These are phyloP conservation scores for Arthrobotrys sphaeroides DNA, from an alignment of 2,329 filamentous ascomycete genomes.

Conservation along the genomic window DNA sequence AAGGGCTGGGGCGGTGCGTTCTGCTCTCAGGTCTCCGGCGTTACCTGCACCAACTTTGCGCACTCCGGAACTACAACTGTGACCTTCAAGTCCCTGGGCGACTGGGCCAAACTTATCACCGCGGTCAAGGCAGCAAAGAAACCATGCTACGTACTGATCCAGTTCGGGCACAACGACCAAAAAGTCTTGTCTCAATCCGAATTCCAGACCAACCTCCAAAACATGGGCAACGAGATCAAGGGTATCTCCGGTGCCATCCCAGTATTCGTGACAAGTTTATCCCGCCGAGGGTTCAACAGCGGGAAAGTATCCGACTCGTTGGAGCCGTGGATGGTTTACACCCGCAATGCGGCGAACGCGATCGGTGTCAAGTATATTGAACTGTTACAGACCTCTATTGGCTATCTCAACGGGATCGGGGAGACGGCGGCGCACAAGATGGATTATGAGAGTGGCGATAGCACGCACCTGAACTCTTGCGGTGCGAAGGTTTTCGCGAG, in stretches of 20 bases:
- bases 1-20: constrained; percentile 28
- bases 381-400: constrained; percentile 19
- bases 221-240: constrained; percentile 21
- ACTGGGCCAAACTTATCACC: constrained; percentile 21
- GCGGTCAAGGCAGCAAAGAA: constrained; percentile 14
- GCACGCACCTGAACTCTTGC: constrained; percentile 28
- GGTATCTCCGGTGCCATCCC: constrained; percentile 9
- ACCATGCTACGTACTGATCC: constrained; percentile 18
- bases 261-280: constrained; percentile 14
- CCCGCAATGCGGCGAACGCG: constrained; percentile 9
- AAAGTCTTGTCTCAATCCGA: constrained; percentile 6
- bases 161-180: constrained; percentile 29
- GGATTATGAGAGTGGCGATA: constrained; percentile 28
- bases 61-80: constrained; percentile 22
- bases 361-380: constrained; percentile 34
- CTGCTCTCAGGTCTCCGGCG: constrained; percentile 8
- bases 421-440: constrained; percentile 33
- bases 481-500: constrained; percentile 20
- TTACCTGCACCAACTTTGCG: constrained; percentile 17
- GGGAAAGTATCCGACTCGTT: constrained; percentile 12
- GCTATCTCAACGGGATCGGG: constrained; percentile 25
- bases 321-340: constrained; percentile 33
- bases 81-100: constrained; percentile 13
- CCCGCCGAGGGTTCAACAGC: not conserved
- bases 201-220: constrained; percentile 25